Evolutionary conservation across 345 rosid species (phyloP), one percentile per base, ranked within the genome.

Genomic region (Eucalyptus albens): DNA sequence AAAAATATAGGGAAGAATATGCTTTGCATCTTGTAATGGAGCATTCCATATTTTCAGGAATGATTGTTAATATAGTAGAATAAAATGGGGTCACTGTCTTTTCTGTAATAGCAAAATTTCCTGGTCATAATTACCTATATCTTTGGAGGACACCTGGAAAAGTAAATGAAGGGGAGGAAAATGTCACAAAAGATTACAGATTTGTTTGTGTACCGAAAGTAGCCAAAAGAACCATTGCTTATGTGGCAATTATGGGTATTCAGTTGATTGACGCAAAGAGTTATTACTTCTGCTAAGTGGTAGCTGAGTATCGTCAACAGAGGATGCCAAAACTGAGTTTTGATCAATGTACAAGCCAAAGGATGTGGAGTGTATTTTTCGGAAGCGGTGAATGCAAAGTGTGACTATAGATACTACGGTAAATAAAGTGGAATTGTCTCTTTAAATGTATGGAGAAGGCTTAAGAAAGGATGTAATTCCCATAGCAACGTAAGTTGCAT

Each of bases 31-130:
- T 59, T 59, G 65, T 59, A 11, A 59, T 59, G 29, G n/a, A 11
- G 65, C 65, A 59, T 11, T 4, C n/a, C 7, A 5, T 59, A 59
- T 26, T 59, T 59, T 59, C n/a, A 59, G 65, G 14, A 5, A 11
- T 10, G 12, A 59, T 0, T 59, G 15, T 59, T 11, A 1, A 59
- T 26, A 26, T n/a, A 1, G n/a, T 24, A 1, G 6, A 6, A 59
- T 59, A 59, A 59, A 24, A 59, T 26, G 65, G n/a, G 5, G 65
- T 59, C 6, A 5, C 65, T 6, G 2, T 26, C 65, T 59, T 24
- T 59, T 26, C 29, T 26, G 14, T 26, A 26, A 59, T 11, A 59
- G 65, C n/a, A 5, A 59, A 59, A 59, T 5, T 59, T 3, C 65
- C 6, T 26, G 15, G 24, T 55, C 1, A 5, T 55, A 1, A 51